Conservation (phyloP, 352 stramenopile genomes). For the Pythium vanterpoolii region DNA sequence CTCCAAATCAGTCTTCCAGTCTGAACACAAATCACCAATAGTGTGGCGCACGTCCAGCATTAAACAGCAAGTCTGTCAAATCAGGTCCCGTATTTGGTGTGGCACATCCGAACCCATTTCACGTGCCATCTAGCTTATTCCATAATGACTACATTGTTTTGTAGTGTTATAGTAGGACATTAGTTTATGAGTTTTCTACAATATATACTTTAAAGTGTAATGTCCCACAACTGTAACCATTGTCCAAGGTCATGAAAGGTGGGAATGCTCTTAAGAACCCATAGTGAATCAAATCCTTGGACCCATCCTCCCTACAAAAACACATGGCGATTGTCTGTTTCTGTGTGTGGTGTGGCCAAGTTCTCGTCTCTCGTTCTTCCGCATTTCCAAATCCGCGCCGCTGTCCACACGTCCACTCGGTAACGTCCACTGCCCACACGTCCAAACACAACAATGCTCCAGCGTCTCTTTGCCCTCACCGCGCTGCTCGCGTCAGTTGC, state of each 20-base stretch:
- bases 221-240: background rate
- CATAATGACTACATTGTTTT: background rate
- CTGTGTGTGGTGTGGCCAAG: background rate
- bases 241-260: background rate
- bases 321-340: too few relatives aligned
- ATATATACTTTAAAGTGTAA: background rate
- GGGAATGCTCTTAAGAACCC: background rate
- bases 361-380: background rate
- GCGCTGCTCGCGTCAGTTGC: constrained; percentile 12
- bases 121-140: background rate
- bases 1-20: too few relatives aligned
- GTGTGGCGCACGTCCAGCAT: background rate
- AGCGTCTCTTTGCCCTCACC: constrained; percentile 8
- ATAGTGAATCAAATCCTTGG: background rate
- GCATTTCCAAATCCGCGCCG: constrained; percentile 13
- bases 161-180: too few relatives aligned
- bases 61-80: background rate
- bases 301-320: background rate
- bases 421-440: too few relatives aligned
- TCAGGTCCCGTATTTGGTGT: constrained; percentile 7
- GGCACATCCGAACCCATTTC: background rate
- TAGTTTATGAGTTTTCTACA: background rate
- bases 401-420: background rate
- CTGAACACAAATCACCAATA: too few relatives aligned
- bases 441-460: constrained; percentile 7